phyloP scores from a whole-genome alignment of 805 yeast genomes.

The Pichia scutulata region DNA sequence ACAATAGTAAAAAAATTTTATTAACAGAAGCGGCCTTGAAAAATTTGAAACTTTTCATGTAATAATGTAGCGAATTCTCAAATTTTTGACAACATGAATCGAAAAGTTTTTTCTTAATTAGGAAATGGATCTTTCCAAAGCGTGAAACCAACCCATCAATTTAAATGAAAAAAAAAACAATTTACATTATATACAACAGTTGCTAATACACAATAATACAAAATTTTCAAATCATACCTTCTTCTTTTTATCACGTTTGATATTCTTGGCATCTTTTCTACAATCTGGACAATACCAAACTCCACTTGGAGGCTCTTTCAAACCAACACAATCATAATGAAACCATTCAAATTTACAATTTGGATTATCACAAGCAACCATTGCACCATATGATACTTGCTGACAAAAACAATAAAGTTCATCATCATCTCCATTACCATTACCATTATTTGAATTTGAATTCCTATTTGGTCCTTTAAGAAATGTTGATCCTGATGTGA shows the following conservation, averaged over 20 bases:
- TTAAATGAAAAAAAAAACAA: background rate
- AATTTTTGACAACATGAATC: background rate
- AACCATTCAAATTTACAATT: slow-evolving; percentile 58
- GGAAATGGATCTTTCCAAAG: background rate
- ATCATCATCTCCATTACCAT: slow-evolving; percentile 47
- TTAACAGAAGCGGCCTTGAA: background rate
- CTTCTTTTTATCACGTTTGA: slow-evolving; percentile 5
- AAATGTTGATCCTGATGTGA: slow-evolving; percentile 16
- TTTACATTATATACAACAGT: background rate
- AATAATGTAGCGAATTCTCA: background rate
- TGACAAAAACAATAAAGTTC: slow-evolving; percentile 85
- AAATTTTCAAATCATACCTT: background rate
- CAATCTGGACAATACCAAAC: slow-evolving; percentile 97
- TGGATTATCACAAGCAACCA: slow-evolving; percentile 58
- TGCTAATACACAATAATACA: background rate
- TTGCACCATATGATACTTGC: slow-evolving; percentile 74
- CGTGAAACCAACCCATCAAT: background rate
- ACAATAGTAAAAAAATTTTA: background rate
- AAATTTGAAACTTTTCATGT: background rate
- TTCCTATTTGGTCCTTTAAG: slow-evolving; percentile 11
- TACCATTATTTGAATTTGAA: background rate
- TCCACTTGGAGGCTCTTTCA: slow-evolving; percentile 89
- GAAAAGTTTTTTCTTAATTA: background rate
- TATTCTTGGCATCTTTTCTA: slow-evolving; percentile 22
- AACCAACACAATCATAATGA: slow-evolving; percentile 76